Percentiles rank a stretch among this genome's conserved stretches.
Conservation (phyloP, 1,284 basidiomycete species). For the Athelia sp. region DNA sequence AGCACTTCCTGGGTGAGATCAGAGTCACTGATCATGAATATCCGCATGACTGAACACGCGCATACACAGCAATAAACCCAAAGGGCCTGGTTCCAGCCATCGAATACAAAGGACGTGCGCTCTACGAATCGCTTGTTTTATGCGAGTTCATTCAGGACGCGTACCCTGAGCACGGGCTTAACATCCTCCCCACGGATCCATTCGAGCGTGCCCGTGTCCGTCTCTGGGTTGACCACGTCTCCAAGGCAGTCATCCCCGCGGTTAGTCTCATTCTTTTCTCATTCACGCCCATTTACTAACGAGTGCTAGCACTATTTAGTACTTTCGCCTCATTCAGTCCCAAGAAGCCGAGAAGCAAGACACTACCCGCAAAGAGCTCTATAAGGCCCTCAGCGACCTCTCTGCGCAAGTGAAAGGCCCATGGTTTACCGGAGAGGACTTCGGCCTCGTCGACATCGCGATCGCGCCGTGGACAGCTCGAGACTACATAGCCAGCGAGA, state of each 20-base stretch:
- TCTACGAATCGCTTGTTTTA: constrained; percentile 58
- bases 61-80: constrained; percentile 50
- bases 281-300: no score
- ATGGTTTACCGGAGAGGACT: constrained; percentile 53
- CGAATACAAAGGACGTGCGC: constrained; percentile 48
- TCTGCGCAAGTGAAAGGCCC: constrained; percentile 46
- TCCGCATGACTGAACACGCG: background rate
- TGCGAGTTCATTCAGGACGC: constrained; percentile 61
- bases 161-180: constrained; percentile 39
- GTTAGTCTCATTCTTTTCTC: no score
- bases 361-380: constrained; percentile 38
- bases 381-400: constrained; percentile 41
- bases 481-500: constrained; percentile 42
- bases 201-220: constrained; percentile 43
- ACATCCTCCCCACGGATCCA: constrained; percentile 45
- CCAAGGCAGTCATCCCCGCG: constrained; percentile 45
- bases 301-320: no score
- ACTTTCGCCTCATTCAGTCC: constrained; percentile 45
- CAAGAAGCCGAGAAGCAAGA: constrained; percentile 47
- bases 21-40: background rate
- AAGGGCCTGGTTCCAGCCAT: constrained; percentile 66
- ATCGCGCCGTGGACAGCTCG: constrained; percentile 55
- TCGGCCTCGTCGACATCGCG: constrained; percentile 54
- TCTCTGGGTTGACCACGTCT: constrained; percentile 51
- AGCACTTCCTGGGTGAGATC: constrained; percentile 46